Evolutionary conservation across 163 green algal species (phyloP), one percentile per base, ranked within the genome.

Genomic region (Volvox carteri): DNA sequence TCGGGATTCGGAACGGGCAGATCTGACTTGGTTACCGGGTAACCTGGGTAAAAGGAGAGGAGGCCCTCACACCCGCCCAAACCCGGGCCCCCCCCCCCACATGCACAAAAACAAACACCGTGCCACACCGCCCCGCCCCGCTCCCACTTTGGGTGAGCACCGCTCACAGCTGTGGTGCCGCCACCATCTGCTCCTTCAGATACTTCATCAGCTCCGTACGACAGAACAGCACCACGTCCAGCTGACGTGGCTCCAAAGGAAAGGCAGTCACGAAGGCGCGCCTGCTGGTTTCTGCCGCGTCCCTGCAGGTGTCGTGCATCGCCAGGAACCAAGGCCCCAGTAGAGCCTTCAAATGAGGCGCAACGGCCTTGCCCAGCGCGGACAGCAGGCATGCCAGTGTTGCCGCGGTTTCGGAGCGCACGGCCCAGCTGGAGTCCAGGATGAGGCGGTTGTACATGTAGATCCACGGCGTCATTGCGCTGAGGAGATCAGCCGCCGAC

Each of bases 271-370:
- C 58, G 94, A 95, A 65, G 85, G 90, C 39, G 54, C 41, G 9
- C 12, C 86, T 77, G 3, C 96, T 95, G 11, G 92, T 92, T 0
- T 77, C 81, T 9, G 95, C 95, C 4, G 92, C 93, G 30, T 98
- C 96, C 1, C 50, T 2, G 37, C 95, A 89, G 1, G 84, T 84
- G 87, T 98, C 96, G 77, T 94, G 92, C 78, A 94, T 92, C 0
- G 93, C 93, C 73, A 97, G 78, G 79, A 91, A 97, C 94, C 94
- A 96, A 7, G 92, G 85, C 19, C 92, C 92, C 74, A 98, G 92
- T 42, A 98, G 67, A 1, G 37, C 50, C 54, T 92, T 94, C 16
- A 99, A 87, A n/a, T 96, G 93, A 4, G 94, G 93, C 12, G 93
- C 95, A 16, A 97, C 88, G 8, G 77, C 88, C 60, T 93, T 94